Evolutionary conservation across 202 grass and related monocot genomes (phyloP).

Genomic region (Carex sylvatica): DNA sequence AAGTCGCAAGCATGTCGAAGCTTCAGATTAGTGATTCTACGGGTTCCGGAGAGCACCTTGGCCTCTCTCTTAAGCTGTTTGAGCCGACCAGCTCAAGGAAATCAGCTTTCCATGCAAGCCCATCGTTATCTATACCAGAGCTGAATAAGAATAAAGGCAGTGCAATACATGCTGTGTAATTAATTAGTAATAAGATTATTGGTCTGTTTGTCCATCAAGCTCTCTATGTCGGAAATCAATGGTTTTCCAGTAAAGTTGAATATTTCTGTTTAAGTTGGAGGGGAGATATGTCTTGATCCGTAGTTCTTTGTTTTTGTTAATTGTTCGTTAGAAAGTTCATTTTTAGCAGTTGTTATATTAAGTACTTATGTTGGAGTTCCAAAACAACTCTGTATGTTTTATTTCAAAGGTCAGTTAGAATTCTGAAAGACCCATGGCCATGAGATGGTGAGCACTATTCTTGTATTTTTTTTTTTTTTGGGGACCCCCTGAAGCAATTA

Average conservation of each 20-base stretch:
- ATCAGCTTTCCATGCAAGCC: constrained; percentile 66
- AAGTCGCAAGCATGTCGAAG: constrained; percentile 74
- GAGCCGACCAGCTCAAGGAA: constrained; percentile 47
- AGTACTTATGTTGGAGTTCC: background rate
- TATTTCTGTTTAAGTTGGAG: constrained; percentile 1
- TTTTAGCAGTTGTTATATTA: background rate
- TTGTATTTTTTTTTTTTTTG: background rate
- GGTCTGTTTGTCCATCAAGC: background rate
- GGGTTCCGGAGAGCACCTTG: constrained; percentile 41
- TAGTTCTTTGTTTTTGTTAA: background rate
- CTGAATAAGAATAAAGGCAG: constrained; percentile 62
- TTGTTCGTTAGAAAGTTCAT: background rate
- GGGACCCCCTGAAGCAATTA: too few relatives aligned
- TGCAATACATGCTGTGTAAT: constrained; percentile 75
- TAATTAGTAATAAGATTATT: constrained; percentile 5
- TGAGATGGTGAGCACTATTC: background rate
- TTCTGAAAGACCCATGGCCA: background rate
- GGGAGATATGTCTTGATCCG: background rate
- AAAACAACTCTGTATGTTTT: constrained; percentile 10
- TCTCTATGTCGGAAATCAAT: background rate
- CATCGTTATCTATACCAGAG: constrained; percentile 46
- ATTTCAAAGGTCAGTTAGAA: constrained; percentile 13
- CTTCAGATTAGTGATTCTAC: constrained; percentile 61
- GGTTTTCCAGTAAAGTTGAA: background rate
- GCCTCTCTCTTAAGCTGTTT: constrained; percentile 67